These are phyloP conservation scores for Cornus florida DNA, from an alignment of 148 eudicot genomes.

Conservation along the genomic window DNA sequence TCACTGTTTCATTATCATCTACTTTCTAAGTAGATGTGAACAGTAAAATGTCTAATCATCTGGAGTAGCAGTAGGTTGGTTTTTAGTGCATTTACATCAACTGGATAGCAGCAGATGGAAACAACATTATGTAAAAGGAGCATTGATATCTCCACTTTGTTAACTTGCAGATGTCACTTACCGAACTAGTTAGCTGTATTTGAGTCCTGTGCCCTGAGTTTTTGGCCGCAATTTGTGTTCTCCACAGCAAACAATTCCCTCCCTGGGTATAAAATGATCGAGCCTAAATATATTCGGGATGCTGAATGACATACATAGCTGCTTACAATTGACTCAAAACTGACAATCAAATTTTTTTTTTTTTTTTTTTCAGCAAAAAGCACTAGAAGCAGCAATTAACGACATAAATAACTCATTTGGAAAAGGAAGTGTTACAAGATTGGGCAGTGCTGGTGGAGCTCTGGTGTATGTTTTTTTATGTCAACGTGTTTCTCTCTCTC, in stretches of 20 bases:
- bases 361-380: constrained; percentile 72
- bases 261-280: neutral
- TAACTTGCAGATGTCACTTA: neutral
- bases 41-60: no score
- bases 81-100: neutral
- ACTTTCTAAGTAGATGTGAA: no score
- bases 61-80: neutral
- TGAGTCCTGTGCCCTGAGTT: neutral
- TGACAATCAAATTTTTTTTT: constrained; percentile 10
- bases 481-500: neutral
- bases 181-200: neutral
- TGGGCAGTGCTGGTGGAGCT: constrained; percentile 99
- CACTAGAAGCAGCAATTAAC: constrained; percentile 89
- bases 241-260: neutral
- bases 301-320: neutral
- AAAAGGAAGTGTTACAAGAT: constrained; percentile 93
- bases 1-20: no score
- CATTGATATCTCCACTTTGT: neutral
- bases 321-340: neutral
- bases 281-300: neutral
- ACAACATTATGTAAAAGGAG: neutral
- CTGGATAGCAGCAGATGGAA: neutral
- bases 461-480: constrained; percentile 66
- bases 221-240: neutral
- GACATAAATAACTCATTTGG: constrained; percentile 95